Conservation (phyloP, 139 green algal genomes). For the Parachlorella kessleri region DNA sequence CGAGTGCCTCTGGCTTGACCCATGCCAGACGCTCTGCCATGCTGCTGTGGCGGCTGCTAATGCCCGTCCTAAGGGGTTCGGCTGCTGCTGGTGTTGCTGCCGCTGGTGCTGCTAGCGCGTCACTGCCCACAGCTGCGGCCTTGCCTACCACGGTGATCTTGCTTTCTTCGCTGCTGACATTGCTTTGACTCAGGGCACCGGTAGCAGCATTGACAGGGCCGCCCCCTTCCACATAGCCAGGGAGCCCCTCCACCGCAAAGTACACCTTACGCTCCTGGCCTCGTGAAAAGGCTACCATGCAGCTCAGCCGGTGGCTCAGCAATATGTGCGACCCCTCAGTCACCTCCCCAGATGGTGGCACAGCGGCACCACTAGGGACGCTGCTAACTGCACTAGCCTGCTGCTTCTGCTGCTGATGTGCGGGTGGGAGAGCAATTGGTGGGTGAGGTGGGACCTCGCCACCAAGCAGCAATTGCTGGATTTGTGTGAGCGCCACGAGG, state of each 20-base stretch:
- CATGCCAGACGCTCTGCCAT: too few species aligned
- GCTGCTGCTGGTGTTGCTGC: background rate
- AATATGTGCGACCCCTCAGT: constrained; percentile 30
- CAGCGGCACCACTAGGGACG: background rate
- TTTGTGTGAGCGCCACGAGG: constrained; percentile 66
- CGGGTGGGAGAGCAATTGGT: background rate
- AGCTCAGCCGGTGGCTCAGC: constrained; percentile 46
- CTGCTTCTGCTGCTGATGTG: too few species aligned
- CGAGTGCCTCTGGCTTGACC: constrained; percentile 9
- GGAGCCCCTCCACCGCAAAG: constrained; percentile 58
- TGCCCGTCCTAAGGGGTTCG: background rate
- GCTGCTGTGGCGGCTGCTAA: background rate
- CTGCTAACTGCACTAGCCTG: background rate
- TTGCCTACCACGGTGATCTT: too few species aligned
- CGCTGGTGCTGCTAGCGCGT: too few species aligned
- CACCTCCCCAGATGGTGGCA: background rate
- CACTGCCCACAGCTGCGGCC: too few species aligned
- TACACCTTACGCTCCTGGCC: constrained; percentile 74
- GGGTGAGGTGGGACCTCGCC: constrained; percentile 25
- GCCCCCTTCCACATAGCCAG: constrained; percentile 22
- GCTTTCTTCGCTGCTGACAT: too few species aligned
- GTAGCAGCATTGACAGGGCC: too few species aligned
- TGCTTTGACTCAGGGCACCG: too few species aligned
- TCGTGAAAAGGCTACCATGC: constrained; percentile 75
- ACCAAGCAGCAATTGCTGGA: constrained; percentile 48